Base-by-base conservation (phyloP, 345 rosid genomes). In the Euphorbia peplus region DNA sequence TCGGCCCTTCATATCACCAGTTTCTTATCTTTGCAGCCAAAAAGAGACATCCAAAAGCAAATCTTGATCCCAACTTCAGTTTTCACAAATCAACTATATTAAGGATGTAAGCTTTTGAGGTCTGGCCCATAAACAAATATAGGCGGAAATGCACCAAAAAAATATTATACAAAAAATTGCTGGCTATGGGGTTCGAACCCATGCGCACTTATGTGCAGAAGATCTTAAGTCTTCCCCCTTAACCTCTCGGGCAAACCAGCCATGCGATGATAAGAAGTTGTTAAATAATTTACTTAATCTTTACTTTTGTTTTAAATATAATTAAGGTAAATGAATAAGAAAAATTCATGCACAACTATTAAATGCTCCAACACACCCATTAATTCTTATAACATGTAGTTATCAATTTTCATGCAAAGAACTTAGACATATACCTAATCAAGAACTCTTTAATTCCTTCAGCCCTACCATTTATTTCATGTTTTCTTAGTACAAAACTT, bases 191-290 rank as follows among this genome's bases (percentile, higher is more conserved):
- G 86, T 78, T 84, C 80, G 86, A 82, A 84, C 86, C 84, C 83
- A 82, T 76, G 84, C 84, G 88, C 80, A 81, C 81, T 79, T 79
- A 65, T 84, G 80, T 79, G 80, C 82, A 82, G 82, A 84, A 77
- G 85, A 81, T 79, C 83, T 84, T 76, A 83, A 79, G 83, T 81
- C 83, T 83, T 81, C 81, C 84, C 84, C 83, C 84, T 76, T 79
- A 76, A 81, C 87, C 87, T 81, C 87, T 83, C 87, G 84, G 82
- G 83, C 84, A 83, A 83, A 83, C 84, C 87, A 74, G 85, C 85
- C 85, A 12, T 47, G 3, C 37, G 37, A 32, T 32, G 6, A 2
- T 32, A 32, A 3, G 6, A 32, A 32, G 6, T 32, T 6, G 37
- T 32, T 2, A 32, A 32, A 6, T 32, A 32, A 32, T 32, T 2